Conservation (phyloP, 169 alveolate species). For the Plasmodium coatneyi region DNA sequence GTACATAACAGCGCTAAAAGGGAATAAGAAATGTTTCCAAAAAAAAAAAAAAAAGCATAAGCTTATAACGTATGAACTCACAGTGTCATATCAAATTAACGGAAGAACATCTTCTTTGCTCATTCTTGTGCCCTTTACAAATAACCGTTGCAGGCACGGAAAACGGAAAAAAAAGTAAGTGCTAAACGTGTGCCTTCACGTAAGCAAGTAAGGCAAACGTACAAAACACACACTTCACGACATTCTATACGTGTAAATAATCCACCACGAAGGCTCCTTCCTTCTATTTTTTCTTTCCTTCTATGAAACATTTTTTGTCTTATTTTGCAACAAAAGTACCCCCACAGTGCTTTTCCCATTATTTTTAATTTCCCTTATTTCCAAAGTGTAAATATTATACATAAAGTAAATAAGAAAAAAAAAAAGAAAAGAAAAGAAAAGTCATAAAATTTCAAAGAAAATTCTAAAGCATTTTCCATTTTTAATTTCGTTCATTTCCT, state of each 20-base stretch:
- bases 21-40: not conserved
- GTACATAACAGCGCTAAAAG: not conserved
- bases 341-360: constrained; percentile 5
- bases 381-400: not conserved
- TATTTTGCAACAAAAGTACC: not conserved
- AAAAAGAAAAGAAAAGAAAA: not conserved
- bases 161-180: not conserved
- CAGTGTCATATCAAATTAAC: not conserved
- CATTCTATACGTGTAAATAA: not conserved
- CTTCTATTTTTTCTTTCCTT: not conserved
- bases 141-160: not conserved
- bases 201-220: not conserved
- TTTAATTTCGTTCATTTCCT: constrained; percentile 20
- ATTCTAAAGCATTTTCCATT: constrained; percentile 3
- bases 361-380: not conserved
- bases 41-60: not conserved
- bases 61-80: not conserved
- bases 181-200: not conserved
- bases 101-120: not conserved
- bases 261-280: not conserved
- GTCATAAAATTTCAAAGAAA: constrained; percentile 42
- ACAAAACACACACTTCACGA: not conserved
- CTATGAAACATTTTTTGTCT: constrained; percentile 20
- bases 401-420: constrained; percentile 3
- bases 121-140: not conserved